Conservation (phyloP, 495 filamentous ascomycete species). For the Neohortaea acidophila region DNA sequence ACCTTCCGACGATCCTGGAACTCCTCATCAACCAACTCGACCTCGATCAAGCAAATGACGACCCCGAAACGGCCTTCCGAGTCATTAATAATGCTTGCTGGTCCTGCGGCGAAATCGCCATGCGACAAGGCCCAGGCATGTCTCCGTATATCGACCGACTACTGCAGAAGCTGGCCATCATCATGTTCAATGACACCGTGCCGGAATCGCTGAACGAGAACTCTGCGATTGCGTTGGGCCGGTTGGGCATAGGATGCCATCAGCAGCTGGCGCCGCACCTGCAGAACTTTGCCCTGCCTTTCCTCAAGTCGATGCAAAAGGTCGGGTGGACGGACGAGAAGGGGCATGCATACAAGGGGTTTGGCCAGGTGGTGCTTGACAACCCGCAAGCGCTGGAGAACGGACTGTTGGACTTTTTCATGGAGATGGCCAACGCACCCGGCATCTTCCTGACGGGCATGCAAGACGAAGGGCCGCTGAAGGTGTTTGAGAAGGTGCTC, state of each 20-base stretch:
- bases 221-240: slow-evolving; percentile 81
- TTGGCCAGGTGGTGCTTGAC: slow-evolving; percentile 64
- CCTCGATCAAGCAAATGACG: slow-evolving; percentile 54
- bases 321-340: slow-evolving; percentile 90
- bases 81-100: slow-evolving; percentile 98
- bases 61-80: slow-evolving; percentile 64
- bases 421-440: slow-evolving; percentile 54
- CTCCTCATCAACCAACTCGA: slow-evolving; percentile 77
- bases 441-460: slow-evolving; percentile 46
- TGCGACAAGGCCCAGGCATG: slow-evolving; percentile 59
- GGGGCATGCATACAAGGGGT: slow-evolving; percentile 79
- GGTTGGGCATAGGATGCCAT: slow-evolving; percentile 70
- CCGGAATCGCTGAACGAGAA: slow-evolving; percentile 91
- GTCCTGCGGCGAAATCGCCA: slow-evolving; percentile 86
- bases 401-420: slow-evolving; percentile 64
- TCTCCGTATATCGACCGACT: slow-evolving; percentile 61
- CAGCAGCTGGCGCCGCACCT: slow-evolving; percentile 67
- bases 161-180: slow-evolving; percentile 56
- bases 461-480: slow-evolving; percentile 34
- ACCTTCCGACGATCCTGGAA: slow-evolving; percentile 56
- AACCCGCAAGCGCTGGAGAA: slow-evolving; percentile 90
- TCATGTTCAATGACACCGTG: slow-evolving; percentile 67
- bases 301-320: slow-evolving; percentile 65
- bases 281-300: slow-evolving; percentile 62
- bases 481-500: slow-evolving; percentile 27